Percentiles rank a stretch among this genome's conserved stretches.
phyloP scores from a whole-genome alignment of 257 asterid genomes.

The Solanum chmielewskii region DNA sequence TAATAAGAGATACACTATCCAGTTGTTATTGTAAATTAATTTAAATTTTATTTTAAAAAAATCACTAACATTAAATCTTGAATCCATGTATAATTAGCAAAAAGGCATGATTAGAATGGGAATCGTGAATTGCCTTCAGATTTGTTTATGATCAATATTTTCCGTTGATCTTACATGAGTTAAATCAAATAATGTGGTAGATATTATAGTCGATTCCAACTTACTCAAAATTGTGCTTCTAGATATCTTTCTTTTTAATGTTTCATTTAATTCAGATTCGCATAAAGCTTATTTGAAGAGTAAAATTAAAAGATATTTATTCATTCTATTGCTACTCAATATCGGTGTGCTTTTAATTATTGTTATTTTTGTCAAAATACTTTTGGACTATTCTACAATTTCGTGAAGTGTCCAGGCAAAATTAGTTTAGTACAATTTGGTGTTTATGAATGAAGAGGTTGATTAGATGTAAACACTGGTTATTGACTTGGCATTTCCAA shows the following conservation, averaged over 20 bases:
- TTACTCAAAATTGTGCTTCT: background rate
- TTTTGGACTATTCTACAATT: background rate
- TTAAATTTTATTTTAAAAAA: too few species aligned
- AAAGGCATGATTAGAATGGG: background rate
- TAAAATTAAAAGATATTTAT: background rate
- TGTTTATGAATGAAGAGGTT: background rate
- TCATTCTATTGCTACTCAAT: background rate
- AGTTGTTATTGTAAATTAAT: too few species aligned
- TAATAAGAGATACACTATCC: background rate
- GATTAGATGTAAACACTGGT: background rate
- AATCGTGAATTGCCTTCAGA: background rate
- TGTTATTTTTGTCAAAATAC: background rate
- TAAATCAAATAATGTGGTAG: background rate
- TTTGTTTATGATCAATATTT: background rate
- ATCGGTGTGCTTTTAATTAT: background rate
- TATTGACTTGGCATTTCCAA: conserved; percentile 7
- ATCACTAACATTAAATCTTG: too few species aligned
- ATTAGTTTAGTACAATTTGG: conserved; percentile 4
- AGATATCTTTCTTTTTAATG: too few species aligned
- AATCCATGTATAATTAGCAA: background rate
- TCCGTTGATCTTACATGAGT: background rate
- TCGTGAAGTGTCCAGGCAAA: background rate
- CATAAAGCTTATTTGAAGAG: background rate
- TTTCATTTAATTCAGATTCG: too few species aligned
- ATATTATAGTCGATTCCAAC: background rate